Conservation (phyloP, 2,329 filamentous ascomycete species). For the Colletotrichum ledebouriae region DNA sequence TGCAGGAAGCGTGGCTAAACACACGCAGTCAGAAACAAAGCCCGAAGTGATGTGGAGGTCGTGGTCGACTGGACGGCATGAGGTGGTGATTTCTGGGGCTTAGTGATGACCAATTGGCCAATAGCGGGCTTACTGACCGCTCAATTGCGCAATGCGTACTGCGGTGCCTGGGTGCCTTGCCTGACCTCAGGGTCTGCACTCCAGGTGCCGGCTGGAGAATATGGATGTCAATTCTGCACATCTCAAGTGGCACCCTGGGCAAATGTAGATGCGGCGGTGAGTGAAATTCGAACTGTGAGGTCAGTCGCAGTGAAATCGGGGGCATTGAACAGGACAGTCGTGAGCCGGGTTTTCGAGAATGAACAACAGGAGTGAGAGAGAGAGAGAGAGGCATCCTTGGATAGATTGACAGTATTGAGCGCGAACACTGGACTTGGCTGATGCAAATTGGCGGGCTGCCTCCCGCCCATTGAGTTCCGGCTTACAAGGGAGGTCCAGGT, state of each 20-base stretch:
- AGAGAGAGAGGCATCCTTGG: too few relatives aligned
- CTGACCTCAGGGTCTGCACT: background rate
- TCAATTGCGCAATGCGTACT: slow-evolving; percentile 19
- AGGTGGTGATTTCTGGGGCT: background rate
- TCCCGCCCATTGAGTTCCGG: slow-evolving; percentile 12
- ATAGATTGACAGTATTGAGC: background rate
- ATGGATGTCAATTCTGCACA: background rate
- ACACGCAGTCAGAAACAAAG: background rate
- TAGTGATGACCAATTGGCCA: slow-evolving; percentile 33
- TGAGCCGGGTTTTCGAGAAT: too few relatives aligned
- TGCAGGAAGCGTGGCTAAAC: slow-evolving; percentile 5
- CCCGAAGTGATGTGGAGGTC: slow-evolving; percentile 5
- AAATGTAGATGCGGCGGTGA: background rate
- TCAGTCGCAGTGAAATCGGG: too few relatives aligned
- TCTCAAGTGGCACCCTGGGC: background rate
- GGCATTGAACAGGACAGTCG: too few relatives aligned
- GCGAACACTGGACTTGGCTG: background rate
- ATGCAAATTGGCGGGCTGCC: slow-evolving; percentile 7
- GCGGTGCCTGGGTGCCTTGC: too few relatives aligned
- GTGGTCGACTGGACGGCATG: background rate
- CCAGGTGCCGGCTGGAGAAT: background rate
- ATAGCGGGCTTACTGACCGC: slow-evolving; percentile 25
- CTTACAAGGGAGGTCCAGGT: background rate
- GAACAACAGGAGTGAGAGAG: too few relatives aligned
- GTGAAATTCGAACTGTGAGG: background rate